Evolutionary conservation across 2,329 filamentous ascomycete species (phyloP), one percentile per base, ranked within the genome.

Genomic region (Septoria linicola): DNA sequence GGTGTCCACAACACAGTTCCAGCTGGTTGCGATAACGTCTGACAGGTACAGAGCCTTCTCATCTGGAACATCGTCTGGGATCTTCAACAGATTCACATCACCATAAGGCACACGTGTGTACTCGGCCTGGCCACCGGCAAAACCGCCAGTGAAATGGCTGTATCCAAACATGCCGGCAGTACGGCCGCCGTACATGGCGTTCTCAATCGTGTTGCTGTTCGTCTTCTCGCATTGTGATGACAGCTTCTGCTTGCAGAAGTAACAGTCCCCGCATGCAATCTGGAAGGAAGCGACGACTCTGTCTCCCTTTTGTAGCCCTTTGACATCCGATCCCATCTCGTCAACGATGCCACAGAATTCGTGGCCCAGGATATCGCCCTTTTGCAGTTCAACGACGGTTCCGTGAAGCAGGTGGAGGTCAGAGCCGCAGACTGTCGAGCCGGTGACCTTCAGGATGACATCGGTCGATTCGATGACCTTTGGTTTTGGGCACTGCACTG

Each of bases 221-320:
- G 89, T 95, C 69, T 76, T 81, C 63, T 90, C 87, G 68, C 89
- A 95, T 63, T 89, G 84, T 13, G 85, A 89, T 0, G 84, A 88
- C 1, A 89, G 76, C 68, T 89, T 89, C 71, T 88, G 80, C 59
- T 85, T 79, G 75, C 89, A 95, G 69, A 84, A 91, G 70, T 81
- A 85, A 73, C 90, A 95, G 14, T 73, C 66, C 44, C 73, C 77
- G 57, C 75, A 80, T 7, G 89, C 87, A 64, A 95, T 93, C 68
- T 93, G 89, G 74, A 95, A 95, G 8, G 84, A 87, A 0, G 87
- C 89, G 1, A 95, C 89, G 16, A 93, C 90, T 23, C 89, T 68
- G 55, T 78, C 73, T 11, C 59, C 67, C 51, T 73, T 73, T 60
- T 72, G 66, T 49, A 76, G 60, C 6, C 71, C 72, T 41, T 63